These are phyloP conservation scores for Logfia minima DNA, from an alignment of 129 eudicot species.

Conservation along the genomic window DNA sequence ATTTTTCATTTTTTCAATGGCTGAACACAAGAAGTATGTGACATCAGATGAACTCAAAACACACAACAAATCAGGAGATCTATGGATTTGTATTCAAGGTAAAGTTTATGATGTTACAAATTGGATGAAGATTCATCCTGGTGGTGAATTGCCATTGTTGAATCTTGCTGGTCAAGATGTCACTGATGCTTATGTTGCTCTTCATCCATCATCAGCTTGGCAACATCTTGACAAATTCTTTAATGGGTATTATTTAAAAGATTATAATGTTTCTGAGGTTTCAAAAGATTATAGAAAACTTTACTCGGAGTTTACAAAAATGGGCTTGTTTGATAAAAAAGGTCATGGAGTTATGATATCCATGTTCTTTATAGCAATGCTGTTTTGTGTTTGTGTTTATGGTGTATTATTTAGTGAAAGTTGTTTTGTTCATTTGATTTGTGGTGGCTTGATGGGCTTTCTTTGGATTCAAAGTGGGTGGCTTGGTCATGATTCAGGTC, in stretches of 20 bases:
- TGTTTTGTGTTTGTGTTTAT: slow-evolving; percentile 34
- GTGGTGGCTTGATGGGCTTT: slow-evolving; percentile 51
- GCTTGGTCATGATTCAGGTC: slow-evolving; percentile 25
- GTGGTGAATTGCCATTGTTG: slow-evolving; percentile 20
- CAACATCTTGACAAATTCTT: slow-evolving; percentile 20
- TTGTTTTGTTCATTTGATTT: slow-evolving; percentile 27
- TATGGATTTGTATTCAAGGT: slow-evolving; percentile 54
- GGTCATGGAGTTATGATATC: slow-evolving; percentile 22
- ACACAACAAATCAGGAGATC: slow-evolving; percentile 22
- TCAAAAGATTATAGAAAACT: slow-evolving; percentile 56
- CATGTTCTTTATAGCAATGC: slow-evolving; percentile 12
- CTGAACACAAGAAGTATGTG: slow-evolving; percentile 16
- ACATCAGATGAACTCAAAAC: slow-evolving; percentile 13
- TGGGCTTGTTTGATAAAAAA: slow-evolving; percentile 16
- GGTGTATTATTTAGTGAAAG: slow-evolving; percentile 45
- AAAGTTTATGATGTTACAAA: slow-evolving; percentile 57
- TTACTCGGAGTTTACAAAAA: slow-evolving; percentile 1
- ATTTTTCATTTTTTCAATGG: background rate
- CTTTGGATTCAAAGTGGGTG: slow-evolving; percentile 48
- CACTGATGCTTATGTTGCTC: slow-evolving; percentile 20
- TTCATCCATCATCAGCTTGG: slow-evolving; percentile 21
- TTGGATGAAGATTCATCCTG: slow-evolving; percentile 38
- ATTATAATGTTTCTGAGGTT: slow-evolving; percentile 49
- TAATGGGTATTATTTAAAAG: slow-evolving; percentile 24
- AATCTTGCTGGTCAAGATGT: slow-evolving; percentile 27